Percentiles rank a stretch among this genome's conserved stretches.
Evolutionary conservation across 2,329 filamentous ascomycete species (phyloP).

Genomic region (Fusarium domesticum): DNA sequence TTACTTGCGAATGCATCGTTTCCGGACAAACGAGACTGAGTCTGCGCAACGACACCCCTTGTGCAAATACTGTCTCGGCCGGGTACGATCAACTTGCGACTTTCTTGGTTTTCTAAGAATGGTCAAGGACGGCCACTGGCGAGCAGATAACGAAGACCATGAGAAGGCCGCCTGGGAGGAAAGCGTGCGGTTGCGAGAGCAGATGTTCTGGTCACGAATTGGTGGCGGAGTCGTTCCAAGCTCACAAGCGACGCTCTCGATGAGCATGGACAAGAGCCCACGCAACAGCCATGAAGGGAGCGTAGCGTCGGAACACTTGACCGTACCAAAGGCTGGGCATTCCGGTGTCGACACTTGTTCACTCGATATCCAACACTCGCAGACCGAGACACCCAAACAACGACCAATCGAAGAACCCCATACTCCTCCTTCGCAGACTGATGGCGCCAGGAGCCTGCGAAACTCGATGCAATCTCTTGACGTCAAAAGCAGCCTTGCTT

Average conservation of each 20-base stretch:
- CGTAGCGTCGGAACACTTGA: constrained; percentile 13
- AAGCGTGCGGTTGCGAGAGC: constrained; percentile 80
- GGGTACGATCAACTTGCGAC: constrained; percentile 85
- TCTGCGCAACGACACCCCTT: constrained; percentile 86
- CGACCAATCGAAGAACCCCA: constrained; percentile 25
- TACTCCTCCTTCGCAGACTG: constrained; percentile 33
- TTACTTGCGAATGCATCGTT: constrained; percentile 79
- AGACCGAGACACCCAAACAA: constrained; percentile 13
- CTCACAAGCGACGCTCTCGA: constrained; percentile 28
- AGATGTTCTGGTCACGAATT: constrained; percentile 96
- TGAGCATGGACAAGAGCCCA: constrained; percentile 34
- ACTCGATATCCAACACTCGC: constrained; percentile 20
- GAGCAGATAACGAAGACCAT: constrained; percentile 76
- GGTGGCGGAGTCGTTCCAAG: constrained; percentile 85
- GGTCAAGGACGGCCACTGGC: constrained; percentile 89
- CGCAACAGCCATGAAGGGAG: constrained; percentile 36
- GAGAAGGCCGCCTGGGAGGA: constrained; percentile 94
- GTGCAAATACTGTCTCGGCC: constrained; percentile 80
- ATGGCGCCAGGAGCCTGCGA: constrained; percentile 24
- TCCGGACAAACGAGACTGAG: constrained; percentile 83
- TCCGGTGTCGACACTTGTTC: constrained; percentile 22
- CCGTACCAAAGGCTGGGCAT: constrained; percentile 10
- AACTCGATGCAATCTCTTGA: constrained; percentile 30
- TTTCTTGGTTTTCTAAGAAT: constrained; percentile 89
- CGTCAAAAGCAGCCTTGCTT: constrained; percentile 22